These are phyloP conservation scores for Sphagnum fallax DNA, from an alignment of 228 moss, liverwort and hornwort genomes.

Conservation along the genomic window DNA sequence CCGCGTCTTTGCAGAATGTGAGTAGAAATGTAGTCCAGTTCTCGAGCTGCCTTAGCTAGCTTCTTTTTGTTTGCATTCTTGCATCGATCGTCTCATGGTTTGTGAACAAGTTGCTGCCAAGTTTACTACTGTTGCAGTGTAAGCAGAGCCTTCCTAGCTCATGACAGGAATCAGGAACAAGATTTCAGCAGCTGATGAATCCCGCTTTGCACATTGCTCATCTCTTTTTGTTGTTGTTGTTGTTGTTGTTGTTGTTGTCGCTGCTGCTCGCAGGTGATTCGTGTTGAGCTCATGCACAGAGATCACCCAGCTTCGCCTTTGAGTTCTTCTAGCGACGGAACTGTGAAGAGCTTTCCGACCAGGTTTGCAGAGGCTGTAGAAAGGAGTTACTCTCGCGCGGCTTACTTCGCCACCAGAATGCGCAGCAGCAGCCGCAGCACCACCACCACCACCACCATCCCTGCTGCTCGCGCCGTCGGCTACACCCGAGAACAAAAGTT, in stretches of 20 bases:
- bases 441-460: neutral
- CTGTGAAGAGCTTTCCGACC: neutral
- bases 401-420: neutral
- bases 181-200: neutral
- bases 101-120: neutral
- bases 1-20: too few species aligned
- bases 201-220: neutral
- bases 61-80: neutral
- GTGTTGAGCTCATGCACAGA: slow-evolving; percentile 13
- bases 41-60: neutral
- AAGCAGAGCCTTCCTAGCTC: too few species aligned
- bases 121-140: too few species aligned
- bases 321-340: slow-evolving; percentile 2
- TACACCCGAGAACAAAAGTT: neutral
- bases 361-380: slow-evolving; percentile 3
- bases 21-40: neutral
- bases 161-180: neutral
- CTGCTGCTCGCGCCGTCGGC: neutral
- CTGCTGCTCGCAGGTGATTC: neutral
- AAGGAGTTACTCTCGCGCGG: neutral
- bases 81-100: neutral
- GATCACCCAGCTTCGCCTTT: slow-evolving; percentile 16
- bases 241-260: neutral
- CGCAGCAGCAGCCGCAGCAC: neutral
- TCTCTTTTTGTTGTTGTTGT: too few species aligned